phyloP scores from a whole-genome alignment of 441 rosid species.

The Erysimum pusillum region DNA sequence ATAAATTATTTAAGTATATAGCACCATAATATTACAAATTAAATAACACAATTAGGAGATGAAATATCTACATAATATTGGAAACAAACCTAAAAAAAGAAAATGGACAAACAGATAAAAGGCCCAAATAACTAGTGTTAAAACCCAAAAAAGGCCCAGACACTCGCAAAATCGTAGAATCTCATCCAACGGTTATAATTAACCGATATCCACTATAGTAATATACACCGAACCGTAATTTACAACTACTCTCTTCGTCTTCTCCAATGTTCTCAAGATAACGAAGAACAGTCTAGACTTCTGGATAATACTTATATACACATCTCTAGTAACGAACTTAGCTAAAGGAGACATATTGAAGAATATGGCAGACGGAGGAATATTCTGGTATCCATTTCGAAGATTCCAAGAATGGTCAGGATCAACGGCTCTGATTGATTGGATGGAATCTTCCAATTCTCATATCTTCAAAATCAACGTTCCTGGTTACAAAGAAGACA shows the following conservation, averaged over 20 bases:
- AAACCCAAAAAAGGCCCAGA: too few species aligned
- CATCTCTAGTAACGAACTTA: not conserved
- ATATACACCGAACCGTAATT: constrained; percentile 5
- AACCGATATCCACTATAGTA: not conserved
- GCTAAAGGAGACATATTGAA: not conserved
- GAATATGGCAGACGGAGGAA: constrained; percentile 56
- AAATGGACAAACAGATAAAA: too few species aligned
- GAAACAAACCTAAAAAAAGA: too few species aligned
- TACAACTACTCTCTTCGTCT: not conserved
- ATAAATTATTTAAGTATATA: too few species aligned
- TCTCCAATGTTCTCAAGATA: constrained; percentile 47
- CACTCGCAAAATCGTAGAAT: not conserved
- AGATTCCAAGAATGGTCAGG: constrained; percentile 71
- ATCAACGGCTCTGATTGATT: constrained; percentile 73
- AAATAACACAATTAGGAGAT: too few species aligned
- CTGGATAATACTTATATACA: not conserved
- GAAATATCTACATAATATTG: too few species aligned
- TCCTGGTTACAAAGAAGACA: constrained; percentile 75
- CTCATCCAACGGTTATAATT: constrained; percentile 11
- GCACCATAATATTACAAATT: too few species aligned
- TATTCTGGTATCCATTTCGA: constrained; percentile 64
- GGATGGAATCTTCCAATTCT: constrained; percentile 72
- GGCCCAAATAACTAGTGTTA: not conserved
- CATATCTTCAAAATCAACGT: constrained; percentile 85
- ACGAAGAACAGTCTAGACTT: constrained; percentile 35